Percentiles rank a stretch among this genome's conserved stretches.
Evolutionary conservation across 2,329 filamentous ascomycete species (phyloP).

Genomic region (Drechmeria coniospora): DNA sequence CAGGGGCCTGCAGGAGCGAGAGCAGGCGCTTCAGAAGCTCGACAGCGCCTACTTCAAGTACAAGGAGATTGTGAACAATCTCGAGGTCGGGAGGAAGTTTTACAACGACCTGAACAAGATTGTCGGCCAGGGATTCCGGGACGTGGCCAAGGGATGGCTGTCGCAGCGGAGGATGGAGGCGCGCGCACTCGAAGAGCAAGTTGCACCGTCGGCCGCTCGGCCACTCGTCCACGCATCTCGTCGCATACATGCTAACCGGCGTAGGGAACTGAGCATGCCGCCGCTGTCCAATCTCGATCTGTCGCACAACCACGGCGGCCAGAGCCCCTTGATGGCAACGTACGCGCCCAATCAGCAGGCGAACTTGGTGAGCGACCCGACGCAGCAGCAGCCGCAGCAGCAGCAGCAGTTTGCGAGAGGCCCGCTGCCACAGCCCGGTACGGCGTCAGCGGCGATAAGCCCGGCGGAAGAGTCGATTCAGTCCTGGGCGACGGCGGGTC

Average conservation of each 20-base stretch:
- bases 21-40: constrained; percentile 71
- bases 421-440: constrained; percentile 8
- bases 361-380: constrained; percentile 4
- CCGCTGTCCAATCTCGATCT: constrained; percentile 29
- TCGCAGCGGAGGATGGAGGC: constrained; percentile 71
- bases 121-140: constrained; percentile 62
- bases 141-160: constrained; percentile 62
- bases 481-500: constrained; percentile 30
- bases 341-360: constrained; percentile 6
- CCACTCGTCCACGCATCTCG: too few species aligned
- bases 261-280: constrained; percentile 36
- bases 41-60: constrained; percentile 92
- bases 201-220: constrained; percentile 2
- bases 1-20: constrained; percentile 53
- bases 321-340: constrained; percentile 3
- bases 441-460: constrained; percentile 13
- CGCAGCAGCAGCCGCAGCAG: constrained; percentile 5
- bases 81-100: constrained; percentile 85
- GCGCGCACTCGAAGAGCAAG: constrained; percentile 59
- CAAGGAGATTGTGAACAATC: constrained; percentile 84
- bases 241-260: not conserved
- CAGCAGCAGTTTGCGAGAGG: too few species aligned
- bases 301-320: constrained; percentile 11
- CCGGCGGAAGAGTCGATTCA: constrained; percentile 37
- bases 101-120: constrained; percentile 92